These are phyloP conservation scores for Saturnispora diversa DNA, from an alignment of 805 yeast genomes.

Conservation along the genomic window DNA sequence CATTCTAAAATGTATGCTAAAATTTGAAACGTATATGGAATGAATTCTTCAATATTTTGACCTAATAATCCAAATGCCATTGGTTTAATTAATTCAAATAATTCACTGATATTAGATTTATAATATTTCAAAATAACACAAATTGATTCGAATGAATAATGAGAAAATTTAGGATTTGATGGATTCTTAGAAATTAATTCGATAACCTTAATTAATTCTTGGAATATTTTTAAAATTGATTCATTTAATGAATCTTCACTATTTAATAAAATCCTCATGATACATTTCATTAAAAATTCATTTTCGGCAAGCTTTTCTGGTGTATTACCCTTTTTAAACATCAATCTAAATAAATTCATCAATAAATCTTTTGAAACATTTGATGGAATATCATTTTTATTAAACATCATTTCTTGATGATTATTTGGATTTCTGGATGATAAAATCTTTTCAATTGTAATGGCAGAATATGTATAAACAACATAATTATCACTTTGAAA, in stretches of 20 bases:
- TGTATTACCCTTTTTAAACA: slow-evolving; percentile 47
- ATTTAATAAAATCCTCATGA: slow-evolving; percentile 73
- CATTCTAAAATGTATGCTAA: slow-evolving; percentile 67
- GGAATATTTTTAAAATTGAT: slow-evolving; percentile 41
- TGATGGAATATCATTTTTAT: slow-evolving; percentile 62
- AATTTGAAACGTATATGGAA: slow-evolving; percentile 90
- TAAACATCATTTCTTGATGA: slow-evolving; percentile 52
- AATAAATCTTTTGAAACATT: slow-evolving; percentile 52
- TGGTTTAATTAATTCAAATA: slow-evolving; percentile 55
- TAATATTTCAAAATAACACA: slow-evolving; percentile 61
- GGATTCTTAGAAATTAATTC: slow-evolving; percentile 77
- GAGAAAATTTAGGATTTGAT: slow-evolving; percentile 89
- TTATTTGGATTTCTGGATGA: slow-evolving; percentile 61
- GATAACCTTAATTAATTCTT: slow-evolving; percentile 63
- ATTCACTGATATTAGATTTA: slow-evolving; percentile 28
- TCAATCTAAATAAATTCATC: slow-evolving; percentile 56
- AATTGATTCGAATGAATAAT: slow-evolving; percentile 82
- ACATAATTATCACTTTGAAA: slow-evolving; percentile 62
- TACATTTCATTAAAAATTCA: slow-evolving; percentile 83
- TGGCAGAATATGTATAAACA: slow-evolving; percentile 88
- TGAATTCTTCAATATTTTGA: slow-evolving; percentile 86
- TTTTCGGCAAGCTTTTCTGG: slow-evolving; percentile 94
- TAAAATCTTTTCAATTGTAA: slow-evolving; percentile 82
- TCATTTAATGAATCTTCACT: slow-evolving; percentile 56
- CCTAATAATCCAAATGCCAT: slow-evolving; percentile 58